phyloP scores from a whole-genome alignment of 2,329 filamentous ascomycete genomes.

The Aspergillus bombycis region DNA sequence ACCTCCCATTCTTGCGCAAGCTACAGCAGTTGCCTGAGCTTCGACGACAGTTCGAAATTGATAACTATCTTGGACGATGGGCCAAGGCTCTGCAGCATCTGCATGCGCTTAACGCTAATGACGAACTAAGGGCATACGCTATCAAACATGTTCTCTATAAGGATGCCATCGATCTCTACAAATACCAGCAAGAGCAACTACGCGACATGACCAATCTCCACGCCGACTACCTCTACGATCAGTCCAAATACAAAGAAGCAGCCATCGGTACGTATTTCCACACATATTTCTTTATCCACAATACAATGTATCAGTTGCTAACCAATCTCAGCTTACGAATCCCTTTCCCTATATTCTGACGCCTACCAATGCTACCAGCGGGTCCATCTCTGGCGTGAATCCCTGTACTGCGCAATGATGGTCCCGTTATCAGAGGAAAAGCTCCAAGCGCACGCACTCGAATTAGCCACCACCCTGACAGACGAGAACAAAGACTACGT shows the following conservation, averaged over 20 bases:
- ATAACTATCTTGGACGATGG: slow-evolving; percentile 79
- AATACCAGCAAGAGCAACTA: slow-evolving; percentile 73
- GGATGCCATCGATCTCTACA: slow-evolving; percentile 76
- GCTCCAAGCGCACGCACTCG: slow-evolving; percentile 68
- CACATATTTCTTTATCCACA: not conserved
- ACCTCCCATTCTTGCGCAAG: slow-evolving; percentile 89
- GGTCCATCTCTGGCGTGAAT: slow-evolving; percentile 88
- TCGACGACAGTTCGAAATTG: slow-evolving; percentile 79
- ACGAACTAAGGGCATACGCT: slow-evolving; percentile 77
- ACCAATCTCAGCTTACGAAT: slow-evolving; percentile 70
- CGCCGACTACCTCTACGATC: slow-evolving; percentile 73
- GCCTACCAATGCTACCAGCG: slow-evolving; percentile 84
- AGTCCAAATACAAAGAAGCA: slow-evolving; percentile 80
- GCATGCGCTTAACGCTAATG: slow-evolving; percentile 71
- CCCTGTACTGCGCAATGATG: slow-evolving; percentile 75
- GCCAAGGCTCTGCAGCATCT: slow-evolving; percentile 78
- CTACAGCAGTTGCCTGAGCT: slow-evolving; percentile 74
- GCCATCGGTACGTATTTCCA: slow-evolving; percentile 60
- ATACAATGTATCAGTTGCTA: slow-evolving; percentile 12
- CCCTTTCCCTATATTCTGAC: slow-evolving; percentile 70
- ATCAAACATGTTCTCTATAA: slow-evolving; percentile 79
- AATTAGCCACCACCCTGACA: slow-evolving; percentile 75
- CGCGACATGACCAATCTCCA: slow-evolving; percentile 74
- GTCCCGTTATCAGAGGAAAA: slow-evolving; percentile 64
- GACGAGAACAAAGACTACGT: slow-evolving; percentile 81